These are phyloP conservation scores for Lathyrus aphaca DNA, from an alignment of 306 rosid species.

Conservation along the genomic window DNA sequence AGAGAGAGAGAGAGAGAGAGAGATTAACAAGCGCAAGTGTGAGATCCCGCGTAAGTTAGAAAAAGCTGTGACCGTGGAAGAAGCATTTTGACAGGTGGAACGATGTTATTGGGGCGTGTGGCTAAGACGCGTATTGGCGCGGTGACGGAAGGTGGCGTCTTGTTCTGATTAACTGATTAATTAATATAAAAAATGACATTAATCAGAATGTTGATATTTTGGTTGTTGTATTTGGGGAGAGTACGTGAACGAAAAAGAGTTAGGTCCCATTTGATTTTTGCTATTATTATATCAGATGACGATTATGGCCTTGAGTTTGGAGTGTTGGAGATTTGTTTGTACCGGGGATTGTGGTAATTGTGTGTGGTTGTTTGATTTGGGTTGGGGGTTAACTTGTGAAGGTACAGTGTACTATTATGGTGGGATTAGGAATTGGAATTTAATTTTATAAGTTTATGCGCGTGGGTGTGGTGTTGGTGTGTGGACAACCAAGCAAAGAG, in stretches of 20 bases:
- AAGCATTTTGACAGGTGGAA: conserved; percentile 50
- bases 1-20: conserved; percentile 29
- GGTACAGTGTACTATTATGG: neutral
- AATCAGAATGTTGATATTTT: conserved; percentile 6
- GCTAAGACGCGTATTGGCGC: conserved; percentile 47
- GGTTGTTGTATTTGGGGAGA: neutral
- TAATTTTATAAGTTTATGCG: conserved; percentile 1
- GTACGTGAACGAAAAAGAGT: neutral
- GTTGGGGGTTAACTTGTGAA: conserved; percentile 10
- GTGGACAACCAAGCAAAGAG: conserved; percentile 32
- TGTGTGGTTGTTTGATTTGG: neutral
- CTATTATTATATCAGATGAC: conserved; percentile 20
- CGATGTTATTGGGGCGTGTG: conserved; percentile 28
- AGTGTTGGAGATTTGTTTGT: conserved; percentile 16
- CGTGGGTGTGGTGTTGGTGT: conserved; percentile 17
- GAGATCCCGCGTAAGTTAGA: conserved; percentile 66
- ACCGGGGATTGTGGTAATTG: conserved; percentile 40
- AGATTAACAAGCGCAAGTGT: conserved; percentile 38
- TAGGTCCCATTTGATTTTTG: conserved; percentile 37
- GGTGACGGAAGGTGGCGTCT: conserved; percentile 46
- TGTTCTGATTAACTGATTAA: neutral
- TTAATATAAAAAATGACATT: neutral
- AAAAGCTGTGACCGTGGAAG: conserved; percentile 42
- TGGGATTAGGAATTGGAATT: conserved; percentile 36
- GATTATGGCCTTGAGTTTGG: neutral